phyloP scores from a whole-genome alignment of 306 rosid species.

The Quercus parvula region DNA sequence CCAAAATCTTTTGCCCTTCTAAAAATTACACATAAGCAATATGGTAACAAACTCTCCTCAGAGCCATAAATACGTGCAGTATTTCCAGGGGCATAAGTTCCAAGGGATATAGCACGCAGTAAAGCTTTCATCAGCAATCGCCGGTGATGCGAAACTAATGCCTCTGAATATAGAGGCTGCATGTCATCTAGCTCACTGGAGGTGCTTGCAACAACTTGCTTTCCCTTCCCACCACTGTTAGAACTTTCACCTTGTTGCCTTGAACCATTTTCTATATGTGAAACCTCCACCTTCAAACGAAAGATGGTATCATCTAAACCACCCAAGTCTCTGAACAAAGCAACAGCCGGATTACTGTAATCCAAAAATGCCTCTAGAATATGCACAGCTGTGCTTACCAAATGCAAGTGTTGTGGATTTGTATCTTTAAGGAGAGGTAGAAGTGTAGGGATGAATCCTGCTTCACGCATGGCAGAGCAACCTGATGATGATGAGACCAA shows the following conservation, averaged over 20 bases:
- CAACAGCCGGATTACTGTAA: constrained; percentile 95
- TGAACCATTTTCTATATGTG: constrained; percentile 70
- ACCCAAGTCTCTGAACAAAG: constrained; percentile 94
- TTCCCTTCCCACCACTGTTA: constrained; percentile 47
- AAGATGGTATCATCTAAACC: constrained; percentile 92
- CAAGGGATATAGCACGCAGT: constrained; percentile 90
- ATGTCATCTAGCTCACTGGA: constrained; percentile 59
- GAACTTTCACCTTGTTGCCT: constrained; percentile 59
- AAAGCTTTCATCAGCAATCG: constrained; percentile 84
- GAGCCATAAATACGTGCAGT: constrained; percentile 76
- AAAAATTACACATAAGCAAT: constrained; percentile 78
- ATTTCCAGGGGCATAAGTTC: constrained; percentile 95
- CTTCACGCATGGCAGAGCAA: constrained; percentile 93
- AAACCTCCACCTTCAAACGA: constrained; percentile 85
- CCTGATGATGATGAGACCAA: constrained; percentile 96
- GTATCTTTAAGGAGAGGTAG: constrained; percentile 90
- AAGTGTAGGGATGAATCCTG: constrained; percentile 95
- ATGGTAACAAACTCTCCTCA: constrained; percentile 85
- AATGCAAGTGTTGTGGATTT: constrained; percentile 88
- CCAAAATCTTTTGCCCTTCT: constrained; percentile 91
- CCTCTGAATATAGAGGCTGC: constrained; percentile 80
- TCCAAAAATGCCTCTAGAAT: constrained; percentile 98
- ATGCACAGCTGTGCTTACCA: constrained; percentile 89
- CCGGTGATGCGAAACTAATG: constrained; percentile 73
- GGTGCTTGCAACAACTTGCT: constrained; percentile 41